Conservation (phyloP, 1,139 yeast genomes). For the Yamadazyma sp. region DNA sequence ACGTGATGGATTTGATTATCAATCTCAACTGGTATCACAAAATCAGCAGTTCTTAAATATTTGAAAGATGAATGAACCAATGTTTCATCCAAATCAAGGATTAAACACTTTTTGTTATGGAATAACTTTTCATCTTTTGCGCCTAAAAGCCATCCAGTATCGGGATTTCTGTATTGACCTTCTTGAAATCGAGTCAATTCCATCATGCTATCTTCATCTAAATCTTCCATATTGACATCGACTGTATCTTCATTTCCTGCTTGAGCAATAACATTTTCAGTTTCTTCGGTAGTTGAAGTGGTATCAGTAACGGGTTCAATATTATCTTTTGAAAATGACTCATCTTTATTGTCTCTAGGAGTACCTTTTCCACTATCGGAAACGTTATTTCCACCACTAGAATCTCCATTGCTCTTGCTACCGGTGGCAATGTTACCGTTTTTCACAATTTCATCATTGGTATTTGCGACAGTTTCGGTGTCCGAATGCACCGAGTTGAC, state of each 20-base stretch:
- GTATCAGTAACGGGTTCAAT: not conserved
- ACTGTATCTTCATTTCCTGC: slow-evolving; percentile 21
- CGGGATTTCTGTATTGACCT: slow-evolving; percentile 61
- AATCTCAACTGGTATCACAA: slow-evolving; percentile 82
- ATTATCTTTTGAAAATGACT: slow-evolving; percentile 5
- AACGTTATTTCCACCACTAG: slow-evolving; percentile 5
- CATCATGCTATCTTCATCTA: slow-evolving; percentile 18
- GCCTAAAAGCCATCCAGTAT: slow-evolving; percentile 66
- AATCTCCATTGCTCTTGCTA: not conserved
- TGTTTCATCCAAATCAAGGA: slow-evolving; percentile 93
- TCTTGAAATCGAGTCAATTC: slow-evolving; percentile 55
- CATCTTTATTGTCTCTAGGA: slow-evolving; percentile 8
- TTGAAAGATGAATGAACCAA: slow-evolving; percentile 94
- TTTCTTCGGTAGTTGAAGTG: slow-evolving; percentile 6
- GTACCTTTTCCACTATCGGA: slow-evolving; percentile 11
- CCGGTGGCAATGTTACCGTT: not conserved
- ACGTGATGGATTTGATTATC: slow-evolving; percentile 92
- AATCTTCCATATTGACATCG: slow-evolving; percentile 15
- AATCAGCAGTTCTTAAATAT: slow-evolving; percentile 88
- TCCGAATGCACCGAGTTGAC: slow-evolving; percentile 4
- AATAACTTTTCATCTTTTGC: slow-evolving; percentile 26
- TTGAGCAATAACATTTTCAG: slow-evolving; percentile 17
- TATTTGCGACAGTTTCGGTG: slow-evolving; percentile 29
- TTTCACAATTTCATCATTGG: slow-evolving; percentile 15
- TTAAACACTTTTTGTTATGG: slow-evolving; percentile 74